phyloP scores from a whole-genome alignment of 169 alveolate species.

The Eimeria tenella region DNA sequence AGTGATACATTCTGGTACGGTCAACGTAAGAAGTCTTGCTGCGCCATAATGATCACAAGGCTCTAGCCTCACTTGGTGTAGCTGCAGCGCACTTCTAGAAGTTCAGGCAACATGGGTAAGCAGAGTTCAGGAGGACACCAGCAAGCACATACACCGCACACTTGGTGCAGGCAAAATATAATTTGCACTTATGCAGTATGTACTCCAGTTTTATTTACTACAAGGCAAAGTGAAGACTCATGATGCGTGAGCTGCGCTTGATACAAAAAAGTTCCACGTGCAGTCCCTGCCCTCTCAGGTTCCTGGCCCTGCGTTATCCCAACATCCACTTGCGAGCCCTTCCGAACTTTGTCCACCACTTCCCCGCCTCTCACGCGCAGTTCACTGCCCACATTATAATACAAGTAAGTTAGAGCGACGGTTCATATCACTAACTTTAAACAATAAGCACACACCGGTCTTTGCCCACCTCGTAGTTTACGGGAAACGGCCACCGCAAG shows the following conservation, averaged over 20 bases:
- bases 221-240: neutral
- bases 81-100: neutral
- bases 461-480: too few relatives aligned
- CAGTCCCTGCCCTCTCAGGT: neutral
- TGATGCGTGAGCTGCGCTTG: neutral
- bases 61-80: neutral
- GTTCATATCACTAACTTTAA: too few relatives aligned
- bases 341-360: slow-evolving; percentile 61
- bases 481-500: too few relatives aligned
- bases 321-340: slow-evolving; percentile 69
- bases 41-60: neutral
- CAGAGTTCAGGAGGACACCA: too few relatives aligned
- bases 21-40: too few relatives aligned
- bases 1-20: too few relatives aligned
- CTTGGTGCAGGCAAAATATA: too few relatives aligned
- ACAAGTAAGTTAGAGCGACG: slow-evolving; percentile 23
- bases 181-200: neutral
- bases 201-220: neutral
- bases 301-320: slow-evolving; percentile 58
- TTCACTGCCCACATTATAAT: slow-evolving; percentile 69
- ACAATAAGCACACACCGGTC: too few relatives aligned
- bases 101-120: too few relatives aligned
- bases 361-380: slow-evolving; percentile 65
- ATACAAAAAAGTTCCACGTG: neutral
- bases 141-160: too few relatives aligned